Conservation (phyloP, 2,329 filamentous ascomycete genomes). For the Ophiostoma montium region DNA sequence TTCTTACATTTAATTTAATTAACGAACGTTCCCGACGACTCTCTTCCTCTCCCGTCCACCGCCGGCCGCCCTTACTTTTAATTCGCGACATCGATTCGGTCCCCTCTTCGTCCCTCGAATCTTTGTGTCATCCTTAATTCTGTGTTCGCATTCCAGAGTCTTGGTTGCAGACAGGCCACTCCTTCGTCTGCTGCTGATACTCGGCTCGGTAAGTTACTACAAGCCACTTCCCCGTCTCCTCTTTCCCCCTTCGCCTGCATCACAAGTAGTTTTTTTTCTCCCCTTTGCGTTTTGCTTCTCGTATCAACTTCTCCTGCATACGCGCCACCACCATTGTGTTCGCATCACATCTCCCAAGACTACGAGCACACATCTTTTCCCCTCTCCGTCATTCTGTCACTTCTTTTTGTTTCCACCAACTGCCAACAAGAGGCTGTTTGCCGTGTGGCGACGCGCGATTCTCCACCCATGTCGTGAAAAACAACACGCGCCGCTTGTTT, state of each 20-base stretch:
- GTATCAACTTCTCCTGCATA: neutral
- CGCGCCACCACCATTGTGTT: neutral
- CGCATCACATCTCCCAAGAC: neutral
- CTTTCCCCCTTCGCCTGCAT: neutral
- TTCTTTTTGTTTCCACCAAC: neutral
- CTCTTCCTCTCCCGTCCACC: neutral
- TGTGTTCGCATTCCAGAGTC: conserved; percentile 7
- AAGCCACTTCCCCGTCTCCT: neutral
- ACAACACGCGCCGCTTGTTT: neutral
- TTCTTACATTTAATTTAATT: neutral
- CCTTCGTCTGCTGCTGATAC: conserved; percentile 14
- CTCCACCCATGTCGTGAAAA: neutral
- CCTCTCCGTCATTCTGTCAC: neutral
- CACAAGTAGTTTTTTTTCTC: neutral
- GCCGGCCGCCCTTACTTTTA: neutral
- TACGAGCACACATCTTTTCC: neutral
- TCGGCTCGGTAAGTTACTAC: conserved; percentile 10
- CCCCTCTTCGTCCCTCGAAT: neutral
- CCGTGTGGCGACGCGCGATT: neutral
- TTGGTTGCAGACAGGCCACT: conserved; percentile 11
- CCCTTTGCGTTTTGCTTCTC: neutral
- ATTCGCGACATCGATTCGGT: neutral
- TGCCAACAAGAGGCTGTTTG: neutral
- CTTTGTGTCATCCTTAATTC: neutral
- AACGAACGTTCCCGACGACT: neutral